Conservation (phyloP, 1,139 yeast species). For the Debaryomycetaceae sp. region DNA sequence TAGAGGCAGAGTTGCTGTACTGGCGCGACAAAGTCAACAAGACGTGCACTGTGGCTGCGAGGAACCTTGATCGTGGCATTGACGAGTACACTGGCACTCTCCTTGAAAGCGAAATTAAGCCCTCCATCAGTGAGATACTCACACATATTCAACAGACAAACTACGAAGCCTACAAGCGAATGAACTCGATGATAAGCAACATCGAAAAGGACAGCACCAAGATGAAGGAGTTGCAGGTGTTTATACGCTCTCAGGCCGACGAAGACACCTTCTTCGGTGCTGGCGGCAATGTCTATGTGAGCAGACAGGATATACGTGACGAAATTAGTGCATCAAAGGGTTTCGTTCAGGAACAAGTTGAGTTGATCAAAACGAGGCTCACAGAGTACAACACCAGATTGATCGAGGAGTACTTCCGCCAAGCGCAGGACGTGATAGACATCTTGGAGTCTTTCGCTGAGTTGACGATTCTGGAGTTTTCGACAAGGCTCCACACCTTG, state of each 20-base stretch:
- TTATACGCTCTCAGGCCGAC: conserved; percentile 20
- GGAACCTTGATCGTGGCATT: conserved; percentile 38
- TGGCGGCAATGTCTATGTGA: conserved; percentile 24
- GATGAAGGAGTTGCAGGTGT: conserved; percentile 36
- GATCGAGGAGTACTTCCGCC: conserved; percentile 34
- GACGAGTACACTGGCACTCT: conserved; percentile 29
- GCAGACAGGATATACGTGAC: conserved; percentile 59
- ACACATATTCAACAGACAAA: conserved; percentile 39
- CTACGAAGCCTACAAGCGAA: conserved; percentile 39
- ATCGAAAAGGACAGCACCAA: conserved; percentile 47
- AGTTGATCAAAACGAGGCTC: conserved; percentile 29
- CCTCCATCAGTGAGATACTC: conserved; percentile 35
- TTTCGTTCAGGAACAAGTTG: conserved; percentile 28
- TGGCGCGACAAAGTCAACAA: conserved; percentile 36
- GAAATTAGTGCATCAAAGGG: conserved; percentile 37
- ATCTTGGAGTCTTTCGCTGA: conserved; percentile 72
- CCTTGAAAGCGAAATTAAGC: conserved; percentile 27
- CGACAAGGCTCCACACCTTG: conserved; percentile 29
- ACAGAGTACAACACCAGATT: conserved; percentile 30
- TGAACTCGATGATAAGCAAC: conserved; percentile 42
- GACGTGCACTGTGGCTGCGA: conserved; percentile 39
- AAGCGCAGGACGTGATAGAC: conserved; percentile 55
- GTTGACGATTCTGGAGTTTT: conserved; percentile 53
- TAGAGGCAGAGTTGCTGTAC: conserved; percentile 26
- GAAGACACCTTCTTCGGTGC: too few relatives aligned